Evolutionary conservation across 805 yeast species (phyloP).

Genomic region (Saccharomycopsis malanga): DNA sequence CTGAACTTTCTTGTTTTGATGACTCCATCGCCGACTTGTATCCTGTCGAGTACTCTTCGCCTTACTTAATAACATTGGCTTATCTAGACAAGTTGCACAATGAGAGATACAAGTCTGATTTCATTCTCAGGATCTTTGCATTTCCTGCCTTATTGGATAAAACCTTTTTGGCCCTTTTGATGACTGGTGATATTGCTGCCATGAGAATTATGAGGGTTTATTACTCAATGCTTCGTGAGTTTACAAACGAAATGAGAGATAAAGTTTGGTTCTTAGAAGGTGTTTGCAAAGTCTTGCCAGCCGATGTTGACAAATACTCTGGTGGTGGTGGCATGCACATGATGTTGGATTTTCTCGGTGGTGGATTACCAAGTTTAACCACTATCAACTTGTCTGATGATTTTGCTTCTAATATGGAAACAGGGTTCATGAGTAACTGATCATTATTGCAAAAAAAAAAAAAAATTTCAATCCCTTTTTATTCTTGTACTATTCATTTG

Average conservation of each 20-base stretch:
- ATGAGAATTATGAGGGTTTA: slow-evolving; percentile 88
- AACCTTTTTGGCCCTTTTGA: slow-evolving; percentile 64
- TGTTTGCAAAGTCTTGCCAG: slow-evolving; percentile 79
- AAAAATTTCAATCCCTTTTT: too few relatives aligned
- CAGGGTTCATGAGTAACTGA: slow-evolving; percentile 3
- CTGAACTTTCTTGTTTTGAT: slow-evolving; percentile 76
- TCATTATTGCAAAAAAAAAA: not conserved
- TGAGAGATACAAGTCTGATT: slow-evolving; percentile 79
- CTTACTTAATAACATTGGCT: slow-evolving; percentile 81
- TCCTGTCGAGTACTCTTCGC: slow-evolving; percentile 78
- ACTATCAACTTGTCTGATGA: slow-evolving; percentile 23
- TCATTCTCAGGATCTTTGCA: slow-evolving; percentile 79
- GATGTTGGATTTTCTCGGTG: slow-evolving; percentile 85
- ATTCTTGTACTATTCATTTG: not conserved
- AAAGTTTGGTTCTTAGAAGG: slow-evolving; percentile 93
- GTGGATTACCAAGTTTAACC: slow-evolving; percentile 46
- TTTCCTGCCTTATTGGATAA: slow-evolving; percentile 89
- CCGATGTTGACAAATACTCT: slow-evolving; percentile 82
- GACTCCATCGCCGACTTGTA: slow-evolving; percentile 76
- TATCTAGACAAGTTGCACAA: slow-evolving; percentile 76
- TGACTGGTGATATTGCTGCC: slow-evolving; percentile 80
- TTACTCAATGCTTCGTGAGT: slow-evolving; percentile 71
- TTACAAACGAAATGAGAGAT: slow-evolving; percentile 81
- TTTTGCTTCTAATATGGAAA: slow-evolving; percentile 1
- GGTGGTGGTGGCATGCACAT: slow-evolving; percentile 91